Conservation (phyloP, 495 filamentous ascomycete species). For the Polyplosphaeria fusca region DNA sequence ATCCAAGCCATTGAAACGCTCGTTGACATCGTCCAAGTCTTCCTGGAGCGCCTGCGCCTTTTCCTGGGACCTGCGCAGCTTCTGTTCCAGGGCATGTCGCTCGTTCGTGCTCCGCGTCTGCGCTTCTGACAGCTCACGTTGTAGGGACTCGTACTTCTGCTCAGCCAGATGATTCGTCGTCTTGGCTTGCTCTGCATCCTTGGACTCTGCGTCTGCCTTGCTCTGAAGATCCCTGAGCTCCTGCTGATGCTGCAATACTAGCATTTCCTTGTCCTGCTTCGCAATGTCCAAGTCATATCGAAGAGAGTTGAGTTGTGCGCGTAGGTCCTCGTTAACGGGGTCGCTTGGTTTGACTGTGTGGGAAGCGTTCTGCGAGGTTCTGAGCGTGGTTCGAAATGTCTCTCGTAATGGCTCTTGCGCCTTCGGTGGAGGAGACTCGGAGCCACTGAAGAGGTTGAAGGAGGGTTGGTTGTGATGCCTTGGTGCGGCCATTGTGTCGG, state of each 20-base stretch:
- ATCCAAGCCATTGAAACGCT: slow-evolving; percentile 66
- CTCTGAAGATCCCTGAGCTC: slow-evolving; percentile 72
- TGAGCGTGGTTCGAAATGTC: slow-evolving; percentile 19
- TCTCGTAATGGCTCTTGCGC: slow-evolving; percentile 22
- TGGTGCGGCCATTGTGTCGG: background rate
- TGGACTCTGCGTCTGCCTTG: slow-evolving; percentile 78
- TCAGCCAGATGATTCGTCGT: slow-evolving; percentile 62
- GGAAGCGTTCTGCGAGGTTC: slow-evolving; percentile 18
- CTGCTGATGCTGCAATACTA: slow-evolving; percentile 71
- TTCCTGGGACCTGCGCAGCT: slow-evolving; percentile 66
- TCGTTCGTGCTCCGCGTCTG: slow-evolving; percentile 65
- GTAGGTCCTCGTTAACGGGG: slow-evolving; percentile 59
- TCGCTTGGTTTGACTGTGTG: slow-evolving; percentile 33
- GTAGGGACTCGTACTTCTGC: slow-evolving; percentile 68
- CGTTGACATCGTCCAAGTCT: slow-evolving; percentile 70
- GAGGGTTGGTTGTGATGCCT: slow-evolving; percentile 13
- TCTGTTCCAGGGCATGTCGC: slow-evolving; percentile 67
- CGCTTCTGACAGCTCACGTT: slow-evolving; percentile 66
- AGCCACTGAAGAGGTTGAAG: slow-evolving; percentile 25
- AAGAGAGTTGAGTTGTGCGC: slow-evolving; percentile 64
- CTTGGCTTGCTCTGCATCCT: slow-evolving; percentile 72
- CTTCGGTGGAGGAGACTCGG: slow-evolving; percentile 15
- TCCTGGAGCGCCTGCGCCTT: slow-evolving; percentile 70
- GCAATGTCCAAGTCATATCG: slow-evolving; percentile 69
- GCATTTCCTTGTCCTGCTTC: slow-evolving; percentile 82